A percentile compares a stretch with the other conserved stretches of the same genome.
Conservation (phyloP, 2,329 filamentous ascomycete species). For the Ophiostoma ips region DNA sequence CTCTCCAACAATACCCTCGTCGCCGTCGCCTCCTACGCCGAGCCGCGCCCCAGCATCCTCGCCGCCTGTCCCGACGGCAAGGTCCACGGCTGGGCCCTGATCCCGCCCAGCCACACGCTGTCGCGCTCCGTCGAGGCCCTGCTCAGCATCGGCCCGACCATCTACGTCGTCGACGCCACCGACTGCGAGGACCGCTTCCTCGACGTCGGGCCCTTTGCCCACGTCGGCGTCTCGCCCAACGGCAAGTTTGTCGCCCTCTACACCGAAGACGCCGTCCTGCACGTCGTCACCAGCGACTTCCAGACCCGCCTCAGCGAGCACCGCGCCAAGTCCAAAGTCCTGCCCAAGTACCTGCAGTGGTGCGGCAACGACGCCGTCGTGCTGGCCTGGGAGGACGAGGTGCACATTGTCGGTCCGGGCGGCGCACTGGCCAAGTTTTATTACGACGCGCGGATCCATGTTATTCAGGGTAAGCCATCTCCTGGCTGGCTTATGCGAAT, state of each 20-base stretch:
- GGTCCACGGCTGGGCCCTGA: conserved; percentile 78
- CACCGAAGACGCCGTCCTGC: conserved; percentile 69
- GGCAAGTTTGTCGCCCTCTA: conserved; percentile 82
- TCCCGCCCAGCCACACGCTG: conserved; percentile 75
- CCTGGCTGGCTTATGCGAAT: too few relatives aligned
- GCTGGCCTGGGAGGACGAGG: conserved; percentile 94
- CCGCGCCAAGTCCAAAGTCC: conserved; percentile 70
- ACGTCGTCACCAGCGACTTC: conserved; percentile 92
- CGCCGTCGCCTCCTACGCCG: conserved; percentile 76
- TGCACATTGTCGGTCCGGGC: conserved; percentile 80
- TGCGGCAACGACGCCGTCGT: conserved; percentile 90
- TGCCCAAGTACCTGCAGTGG: conserved; percentile 84
- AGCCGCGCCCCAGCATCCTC: conserved; percentile 75
- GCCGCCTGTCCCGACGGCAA: conserved; percentile 63
- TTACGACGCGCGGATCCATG: conserved; percentile 82
- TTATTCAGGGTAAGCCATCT: conserved; percentile 58
- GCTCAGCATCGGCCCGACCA: conserved; percentile 68
- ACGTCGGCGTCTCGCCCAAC: conserved; percentile 83
- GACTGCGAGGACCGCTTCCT: conserved; percentile 86
- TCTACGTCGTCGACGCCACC: conserved; percentile 74
- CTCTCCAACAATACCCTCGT: conserved; percentile 79
- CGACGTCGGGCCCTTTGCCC: conserved; percentile 82
- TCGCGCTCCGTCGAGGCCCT: conserved; percentile 89
- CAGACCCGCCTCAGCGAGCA: conserved; percentile 87
- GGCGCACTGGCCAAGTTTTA: conserved; percentile 66